Evolutionary conservation across 495 filamentous ascomycete genomes (phyloP), one percentile per base, ranked within the genome.

Genomic region (Hypoxylon trugodes): DNA sequence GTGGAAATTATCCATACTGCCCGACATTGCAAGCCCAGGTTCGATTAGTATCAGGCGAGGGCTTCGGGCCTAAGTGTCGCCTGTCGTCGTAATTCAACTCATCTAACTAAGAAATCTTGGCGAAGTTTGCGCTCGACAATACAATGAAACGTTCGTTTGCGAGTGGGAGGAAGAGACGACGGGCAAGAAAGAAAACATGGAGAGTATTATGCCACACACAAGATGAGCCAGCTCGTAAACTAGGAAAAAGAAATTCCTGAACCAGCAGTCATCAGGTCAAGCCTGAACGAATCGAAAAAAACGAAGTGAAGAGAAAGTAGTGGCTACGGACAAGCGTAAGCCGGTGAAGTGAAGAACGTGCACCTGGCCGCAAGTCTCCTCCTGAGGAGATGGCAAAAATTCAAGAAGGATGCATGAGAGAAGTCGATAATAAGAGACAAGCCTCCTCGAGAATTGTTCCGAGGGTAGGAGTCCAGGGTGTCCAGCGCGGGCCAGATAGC

Each of bases 201-300:
- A 68, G 46, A 45, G n/a, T n/a, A n/a, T n/a, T 28, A 59, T 33
- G 59, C 47, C 47, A 71, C 51, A 67, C 58, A 62, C 13, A 74
- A 65, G 69, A n/a, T n/a, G n/a, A 72, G 66, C 69, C 69, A 60
- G 69, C 62, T 74, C 77, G 73, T 68, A 62, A 74, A 76, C 66
- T 66, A 77, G 73, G 77, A 74, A 72, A 81, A 78, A 76, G 69
- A 77, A n/a, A 73, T 73, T 72, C 74, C 73, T 72, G 76, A 75
- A 74, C 75, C 71, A 73, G 69, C 61, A 70, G 66, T 60, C 65
- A 56, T 24, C 42, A 59, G 61, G 43, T 48, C 59, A 65, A 60
- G 67, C 50, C 70, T 67, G 51, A 56, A 68, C 65, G 74, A 72
- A 75, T 59, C 66, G 51, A 56, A 68, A 63, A 73, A 72, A 75